Evolutionary conservation across 257 asterid species (phyloP), one percentile per base, ranked within the genome.

Genomic region (Lantana camara): DNA sequence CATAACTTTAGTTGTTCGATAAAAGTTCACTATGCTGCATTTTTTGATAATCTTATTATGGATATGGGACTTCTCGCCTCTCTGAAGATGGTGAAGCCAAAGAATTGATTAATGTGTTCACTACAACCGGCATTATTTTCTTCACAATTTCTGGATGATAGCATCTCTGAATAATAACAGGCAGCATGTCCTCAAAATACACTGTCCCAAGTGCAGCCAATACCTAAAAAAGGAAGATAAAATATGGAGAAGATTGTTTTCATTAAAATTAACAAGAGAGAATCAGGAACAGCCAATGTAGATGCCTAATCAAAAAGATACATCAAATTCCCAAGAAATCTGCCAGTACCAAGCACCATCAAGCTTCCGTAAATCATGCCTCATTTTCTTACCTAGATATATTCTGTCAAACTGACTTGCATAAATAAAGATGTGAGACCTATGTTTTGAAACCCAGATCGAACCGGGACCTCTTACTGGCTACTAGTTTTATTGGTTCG

Each of bases 41-140:
- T 22, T 48, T 67, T 38, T 13, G 35, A 56, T 56, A 37, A 59
- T 71, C 22, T 57, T 53, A 49, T 29, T 22, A 58, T 59, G 60
- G 46, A 54, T 7, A 66, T 17, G 54, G 60, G 34, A 93, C 99
- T 97, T 90, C 97, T 57, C 99, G 84, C 80, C 99, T 83, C 84
- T 94, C 99, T 12, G 95, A 88, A 72, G 99, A 94, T 47, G 96
- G 69, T 38, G 96, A 90, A 10, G 99, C 99, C 70, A 94, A 85
- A 63, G 99, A 94, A 75, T 82, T 78, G 70, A 94, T 94, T 71
- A 94, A 76, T 0, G 97, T 94, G 84, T 73, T 94, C 99, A 94
- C 90, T 63, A 94, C 64, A 73, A 94, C 97, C 52, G 97, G 99
- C 96, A 94, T 84, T 70, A 94, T 94, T 81, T 94, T 96, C 85